Evolutionary conservation across 2,329 filamentous ascomycete species (phyloP).

Genomic region (Didymella pinodella): DNA sequence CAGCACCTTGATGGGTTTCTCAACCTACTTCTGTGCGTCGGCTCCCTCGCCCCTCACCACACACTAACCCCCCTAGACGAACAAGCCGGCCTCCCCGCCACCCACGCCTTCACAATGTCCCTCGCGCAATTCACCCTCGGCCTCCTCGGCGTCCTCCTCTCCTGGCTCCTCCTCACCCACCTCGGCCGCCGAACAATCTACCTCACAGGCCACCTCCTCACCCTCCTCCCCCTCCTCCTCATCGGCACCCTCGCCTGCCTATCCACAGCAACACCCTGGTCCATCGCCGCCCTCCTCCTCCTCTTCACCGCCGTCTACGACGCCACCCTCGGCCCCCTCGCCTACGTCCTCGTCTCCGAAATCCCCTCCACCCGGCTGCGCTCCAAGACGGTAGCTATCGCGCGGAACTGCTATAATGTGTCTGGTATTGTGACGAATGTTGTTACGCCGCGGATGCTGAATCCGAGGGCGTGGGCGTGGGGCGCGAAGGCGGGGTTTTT

Average conservation of each 20-base stretch:
- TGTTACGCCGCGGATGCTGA: slow-evolving; percentile 68
- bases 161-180: slow-evolving; percentile 80
- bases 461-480: slow-evolving; percentile 75
- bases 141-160: slow-evolving; percentile 68
- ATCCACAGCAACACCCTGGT: slow-evolving; percentile 8
- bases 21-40: slow-evolving; percentile 52
- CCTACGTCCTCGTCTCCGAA: slow-evolving; percentile 77
- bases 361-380: slow-evolving; percentile 80
- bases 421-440: slow-evolving; percentile 81
- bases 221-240: slow-evolving; percentile 72
- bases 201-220: slow-evolving; percentile 66
- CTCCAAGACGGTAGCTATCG: slow-evolving; percentile 87
- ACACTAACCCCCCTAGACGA: slow-evolving; percentile 21
- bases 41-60: too few species aligned
- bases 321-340: slow-evolving; percentile 47
- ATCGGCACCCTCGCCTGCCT: slow-evolving; percentile 73
- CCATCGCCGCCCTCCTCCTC: slow-evolving; percentile 22
- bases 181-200: slow-evolving; percentile 78
- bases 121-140: slow-evolving; percentile 55
- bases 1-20: slow-evolving; percentile 34
- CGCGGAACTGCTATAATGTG: slow-evolving; percentile 76
- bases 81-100: slow-evolving; percentile 24
- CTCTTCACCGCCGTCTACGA: slow-evolving; percentile 25
- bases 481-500: slow-evolving; percentile 84
- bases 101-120: slow-evolving; percentile 73